phyloP scores from a whole-genome alignment of 2,329 filamentous ascomycete genomes.

The Trichoderma pleuroti region DNA sequence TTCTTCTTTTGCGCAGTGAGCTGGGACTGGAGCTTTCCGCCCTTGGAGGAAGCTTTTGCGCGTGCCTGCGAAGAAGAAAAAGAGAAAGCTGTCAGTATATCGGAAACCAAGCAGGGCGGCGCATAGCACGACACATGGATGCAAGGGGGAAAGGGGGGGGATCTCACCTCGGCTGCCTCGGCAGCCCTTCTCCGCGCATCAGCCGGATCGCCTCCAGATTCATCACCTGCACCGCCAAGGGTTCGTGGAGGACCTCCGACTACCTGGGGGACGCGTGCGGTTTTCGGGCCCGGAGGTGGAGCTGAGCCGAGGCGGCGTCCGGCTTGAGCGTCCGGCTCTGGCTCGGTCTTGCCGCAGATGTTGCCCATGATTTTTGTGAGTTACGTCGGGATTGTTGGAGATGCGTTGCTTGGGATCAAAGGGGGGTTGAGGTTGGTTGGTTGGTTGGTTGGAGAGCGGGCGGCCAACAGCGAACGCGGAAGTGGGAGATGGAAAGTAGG shows the following conservation, averaged over 20 bases:
- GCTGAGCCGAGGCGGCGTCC: conserved; percentile 67
- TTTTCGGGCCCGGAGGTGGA: conserved; percentile 43
- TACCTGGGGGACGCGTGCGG: conserved; percentile 50
- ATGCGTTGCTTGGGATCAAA: neutral
- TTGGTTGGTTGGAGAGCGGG: too few species aligned
- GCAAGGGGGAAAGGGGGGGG: neutral
- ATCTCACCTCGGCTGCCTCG: conserved; percentile 74
- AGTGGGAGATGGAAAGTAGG: too few species aligned
- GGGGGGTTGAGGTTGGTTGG: neutral
- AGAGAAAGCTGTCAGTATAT: neutral
- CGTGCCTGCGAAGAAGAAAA: conserved; percentile 47
- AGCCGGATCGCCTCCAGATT: conserved; percentile 33
- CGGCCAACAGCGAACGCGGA: neutral
- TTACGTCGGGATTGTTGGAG: neutral
- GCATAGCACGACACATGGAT: neutral
- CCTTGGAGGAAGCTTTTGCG: conserved; percentile 55
- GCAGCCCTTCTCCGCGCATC: conserved; percentile 73
- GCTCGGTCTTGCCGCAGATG: conserved; percentile 72
- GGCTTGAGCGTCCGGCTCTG: conserved; percentile 66
- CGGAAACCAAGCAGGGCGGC: neutral
- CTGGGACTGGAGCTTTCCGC: conserved; percentile 66
- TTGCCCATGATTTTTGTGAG: conserved; percentile 66
- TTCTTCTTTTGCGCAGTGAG: conserved; percentile 73
- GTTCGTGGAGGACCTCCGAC: conserved; percentile 59
- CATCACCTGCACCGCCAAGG: conserved; percentile 49